A percentile compares a stretch with the other conserved stretches of the same genome.
These are phyloP conservation scores for Yarrowia divulgata DNA, from an alignment of 805 yeast species.

Conservation along the genomic window DNA sequence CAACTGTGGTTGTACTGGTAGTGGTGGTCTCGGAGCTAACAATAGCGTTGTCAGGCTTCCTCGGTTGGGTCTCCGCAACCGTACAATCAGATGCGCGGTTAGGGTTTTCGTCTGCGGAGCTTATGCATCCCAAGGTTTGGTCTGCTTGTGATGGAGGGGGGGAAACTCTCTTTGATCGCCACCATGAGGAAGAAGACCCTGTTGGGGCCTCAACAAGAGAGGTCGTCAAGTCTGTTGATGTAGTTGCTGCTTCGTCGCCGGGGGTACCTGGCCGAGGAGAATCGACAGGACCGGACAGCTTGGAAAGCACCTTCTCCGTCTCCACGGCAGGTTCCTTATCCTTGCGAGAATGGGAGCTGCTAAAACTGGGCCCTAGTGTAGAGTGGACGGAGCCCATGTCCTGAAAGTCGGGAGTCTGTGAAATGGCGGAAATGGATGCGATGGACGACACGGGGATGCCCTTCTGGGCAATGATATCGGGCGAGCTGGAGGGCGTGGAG, in stretches of 20 bases:
- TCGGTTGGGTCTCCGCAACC: constrained; percentile 27
- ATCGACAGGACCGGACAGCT: background rate
- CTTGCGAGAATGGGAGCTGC: background rate
- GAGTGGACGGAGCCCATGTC: constrained; percentile 35
- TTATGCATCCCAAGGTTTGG: constrained; percentile 11
- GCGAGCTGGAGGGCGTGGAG: constrained; percentile 22
- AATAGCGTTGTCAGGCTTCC: background rate
- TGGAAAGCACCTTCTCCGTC: constrained; percentile 10
- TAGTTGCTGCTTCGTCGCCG: no score
- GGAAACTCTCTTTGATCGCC: constrained; percentile 33
- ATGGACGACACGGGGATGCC: constrained; percentile 34
- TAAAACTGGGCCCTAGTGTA: constrained; percentile 12
- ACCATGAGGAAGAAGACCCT: constrained; percentile 21
- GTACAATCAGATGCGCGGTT: constrained; percentile 40
- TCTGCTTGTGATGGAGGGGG: constrained; percentile 31
- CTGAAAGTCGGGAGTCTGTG: constrained; percentile 29
- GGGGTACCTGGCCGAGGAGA: constrained; percentile 3
- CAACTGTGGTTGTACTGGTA: background rate
- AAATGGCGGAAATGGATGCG: constrained; percentile 34
- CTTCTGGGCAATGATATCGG: constrained; percentile 33
- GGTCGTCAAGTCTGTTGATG: background rate
- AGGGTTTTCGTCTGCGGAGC: constrained; percentile 16
- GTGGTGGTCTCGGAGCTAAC: background rate
- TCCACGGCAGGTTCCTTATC: constrained; percentile 17
- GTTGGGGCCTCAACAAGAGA: constrained; percentile 26